Evolutionary conservation across 2,329 filamentous ascomycete species (phyloP), one percentile per base, ranked within the genome.

Genomic region (Fusarium miscanthi): DNA sequence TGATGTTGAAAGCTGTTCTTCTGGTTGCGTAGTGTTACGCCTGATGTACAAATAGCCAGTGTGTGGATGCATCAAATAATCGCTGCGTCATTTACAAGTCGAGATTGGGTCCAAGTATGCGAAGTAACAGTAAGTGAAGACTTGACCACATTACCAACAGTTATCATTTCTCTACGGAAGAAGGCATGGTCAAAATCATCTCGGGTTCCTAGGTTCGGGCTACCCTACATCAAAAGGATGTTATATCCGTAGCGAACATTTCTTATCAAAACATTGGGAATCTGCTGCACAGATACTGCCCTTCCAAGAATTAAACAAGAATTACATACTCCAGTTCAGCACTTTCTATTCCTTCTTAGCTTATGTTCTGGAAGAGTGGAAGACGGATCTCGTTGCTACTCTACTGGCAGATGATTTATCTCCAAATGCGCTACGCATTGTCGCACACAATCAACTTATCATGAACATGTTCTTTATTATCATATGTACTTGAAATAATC

Each of bases 271-370:
- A 25, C 31, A 25, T 8, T 8, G 2, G n/a, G 6, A 11, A 25
- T 4, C 8, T 13, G 8, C 4, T 21, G 1, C 3, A 14, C n/a
- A 8, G 5, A 3, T 8, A 21, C 31, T 25, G 8, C 8, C 1
- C 8, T 21, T 21, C 4, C 12, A 35, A 49, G 4, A 14, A 51
- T 4, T 19, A 2, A 4, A 8, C 10, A 8, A 12, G n/a, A 17
- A 8, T 10, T 2, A 16, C 14, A 48, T 4, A 12, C 4, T 21
- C 30, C 2, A 3, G 6, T 25, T 35, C 12, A 35, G 12, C 8
- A 10, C 30, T 5, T 51, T 48, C 19, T 35, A 0, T 21, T 19
- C 6, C 2, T 2, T 25, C 12, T 0, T 2, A 25, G 12, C 4
- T 11, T 2, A 14, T 51, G 16, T 51, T 6, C 3, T 11, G 4